Evolutionary conservation across 106 monocot species (phyloP).

Genomic region (Alisma plantagoaquatica): DNA sequence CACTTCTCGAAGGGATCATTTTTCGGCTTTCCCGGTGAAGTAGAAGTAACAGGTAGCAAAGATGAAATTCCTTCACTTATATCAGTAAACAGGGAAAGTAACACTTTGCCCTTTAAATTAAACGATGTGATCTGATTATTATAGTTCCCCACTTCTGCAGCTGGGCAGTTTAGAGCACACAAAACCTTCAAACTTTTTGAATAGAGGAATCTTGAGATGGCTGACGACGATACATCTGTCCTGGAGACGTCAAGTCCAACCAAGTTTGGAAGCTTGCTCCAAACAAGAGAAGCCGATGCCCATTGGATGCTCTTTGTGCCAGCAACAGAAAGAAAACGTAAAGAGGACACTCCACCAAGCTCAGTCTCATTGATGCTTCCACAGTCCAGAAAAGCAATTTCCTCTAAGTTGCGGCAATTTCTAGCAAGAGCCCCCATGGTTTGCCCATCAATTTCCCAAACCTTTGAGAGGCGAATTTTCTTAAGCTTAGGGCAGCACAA

Average conservation of each 20-base stretch:
- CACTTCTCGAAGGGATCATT: slow-evolving; percentile 30
- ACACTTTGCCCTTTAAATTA: slow-evolving; percentile 47
- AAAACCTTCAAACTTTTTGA: slow-evolving; percentile 65
- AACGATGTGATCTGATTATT: slow-evolving; percentile 17
- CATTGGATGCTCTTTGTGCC: slow-evolving; percentile 47
- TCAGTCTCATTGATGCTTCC: slow-evolving; percentile 31
- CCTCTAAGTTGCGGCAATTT: slow-evolving; percentile 38
- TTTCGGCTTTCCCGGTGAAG: slow-evolving; percentile 7
- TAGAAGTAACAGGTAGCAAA: slow-evolving; percentile 18
- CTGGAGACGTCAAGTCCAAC: slow-evolving; percentile 72
- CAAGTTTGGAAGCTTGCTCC: slow-evolving; percentile 49
- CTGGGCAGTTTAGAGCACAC: slow-evolving; percentile 55
- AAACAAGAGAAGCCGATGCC: slow-evolving; percentile 40
- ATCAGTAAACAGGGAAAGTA: slow-evolving; percentile 50
- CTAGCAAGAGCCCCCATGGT: slow-evolving; percentile 37
- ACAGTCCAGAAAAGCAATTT: slow-evolving; percentile 50
- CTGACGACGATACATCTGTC: slow-evolving; percentile 50
- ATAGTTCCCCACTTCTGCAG: slow-evolving; percentile 40
- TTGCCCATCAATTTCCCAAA: slow-evolving; percentile 42
- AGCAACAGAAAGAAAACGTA: slow-evolving; percentile 49
- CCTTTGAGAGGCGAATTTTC: slow-evolving; percentile 47
- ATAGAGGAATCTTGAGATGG: slow-evolving; percentile 35
- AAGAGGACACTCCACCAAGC: slow-evolving; percentile 24
- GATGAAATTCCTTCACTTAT: slow-evolving; percentile 49
- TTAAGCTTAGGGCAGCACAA: slow-evolving; percentile 42